These are phyloP conservation scores for Capronia epimyces DNA, from an alignment of 2,329 filamentous ascomycete genomes.

Conservation along the genomic window DNA sequence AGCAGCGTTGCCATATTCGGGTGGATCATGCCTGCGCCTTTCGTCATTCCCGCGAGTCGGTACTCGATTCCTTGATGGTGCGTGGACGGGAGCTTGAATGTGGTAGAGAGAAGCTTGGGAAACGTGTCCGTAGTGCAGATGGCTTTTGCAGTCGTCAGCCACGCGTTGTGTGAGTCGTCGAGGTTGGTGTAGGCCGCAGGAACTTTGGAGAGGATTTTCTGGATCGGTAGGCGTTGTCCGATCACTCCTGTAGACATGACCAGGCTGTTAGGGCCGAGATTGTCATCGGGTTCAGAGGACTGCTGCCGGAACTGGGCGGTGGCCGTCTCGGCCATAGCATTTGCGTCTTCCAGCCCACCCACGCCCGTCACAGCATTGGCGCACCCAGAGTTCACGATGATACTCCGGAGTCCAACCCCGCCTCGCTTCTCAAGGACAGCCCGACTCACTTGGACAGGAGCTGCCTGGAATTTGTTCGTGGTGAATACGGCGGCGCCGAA, in stretches of 20 bases:
- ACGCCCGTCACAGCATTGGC: conserved; percentile 95
- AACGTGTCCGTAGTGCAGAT: conserved; percentile 99
- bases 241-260: conserved; percentile 99
- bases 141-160: conserved; percentile 78
- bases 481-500: conserved; percentile 90
- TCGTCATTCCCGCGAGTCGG: conserved; percentile 87
- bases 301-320: conserved; percentile 58
- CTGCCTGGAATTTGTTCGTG: conserved; percentile 96
- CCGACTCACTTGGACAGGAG: conserved; percentile 81
- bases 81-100: conserved; percentile 78
- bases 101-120: conserved; percentile 82
- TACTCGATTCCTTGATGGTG: conserved; percentile 56
- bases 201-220: conserved; percentile 80
- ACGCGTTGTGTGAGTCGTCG: conserved; percentile 72
- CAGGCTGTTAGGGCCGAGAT: conserved; percentile 59
- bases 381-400: conserved; percentile 92
- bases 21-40: conserved; percentile 98
- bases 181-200: conserved; percentile 68
- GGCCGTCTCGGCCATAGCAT: conserved; percentile 71
- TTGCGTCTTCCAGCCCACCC: conserved; percentile 81
- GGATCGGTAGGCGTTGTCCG: conserved; percentile 84
- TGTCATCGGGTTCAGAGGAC: conserved; percentile 29
- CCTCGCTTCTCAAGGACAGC: conserved; percentile 62
- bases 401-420: conserved; percentile 67
- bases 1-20: conserved; percentile 98